Conservation (phyloP, 495 filamentous ascomycete genomes). For the Cairneyella variabilis region DNA sequence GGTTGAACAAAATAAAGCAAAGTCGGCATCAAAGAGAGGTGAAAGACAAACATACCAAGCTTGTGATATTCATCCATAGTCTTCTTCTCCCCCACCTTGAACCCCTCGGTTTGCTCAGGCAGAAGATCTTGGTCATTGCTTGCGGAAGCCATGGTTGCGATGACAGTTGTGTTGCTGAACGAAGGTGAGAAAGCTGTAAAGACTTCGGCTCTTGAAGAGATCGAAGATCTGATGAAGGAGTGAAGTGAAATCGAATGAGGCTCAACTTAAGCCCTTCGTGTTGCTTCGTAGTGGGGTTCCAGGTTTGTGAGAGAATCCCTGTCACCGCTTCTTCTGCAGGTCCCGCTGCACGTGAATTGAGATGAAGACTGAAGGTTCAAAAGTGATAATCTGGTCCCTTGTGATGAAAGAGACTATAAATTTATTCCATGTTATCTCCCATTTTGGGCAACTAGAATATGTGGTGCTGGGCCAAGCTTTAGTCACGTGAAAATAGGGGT, state of each 20-base stretch:
- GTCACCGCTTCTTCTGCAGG: constrained; percentile 5
- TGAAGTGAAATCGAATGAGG: background rate
- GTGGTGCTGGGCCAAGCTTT: too few relatives aligned
- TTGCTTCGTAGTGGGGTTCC: constrained; percentile 6
- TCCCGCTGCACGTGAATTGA: background rate
- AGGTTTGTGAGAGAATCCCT: constrained; percentile 1
- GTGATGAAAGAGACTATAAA: too few relatives aligned
- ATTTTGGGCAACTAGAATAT: too few relatives aligned
- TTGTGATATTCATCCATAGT: constrained; percentile 86
- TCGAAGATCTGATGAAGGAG: background rate
- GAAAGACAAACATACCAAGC: constrained; percentile 62
- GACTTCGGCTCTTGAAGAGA: background rate
- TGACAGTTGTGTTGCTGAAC: constrained; percentile 4
- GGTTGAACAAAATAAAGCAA: background rate
- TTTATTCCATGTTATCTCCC: too few relatives aligned
- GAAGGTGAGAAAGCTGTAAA: background rate
- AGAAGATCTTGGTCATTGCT: constrained; percentile 74
- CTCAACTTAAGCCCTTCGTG: background rate
- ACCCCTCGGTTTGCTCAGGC: constrained; percentile 85
- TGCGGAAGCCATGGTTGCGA: constrained; percentile 60
- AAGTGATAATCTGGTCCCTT: too few relatives aligned
- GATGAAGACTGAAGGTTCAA: background rate
- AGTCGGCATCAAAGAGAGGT: background rate
- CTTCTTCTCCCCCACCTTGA: constrained; percentile 98
- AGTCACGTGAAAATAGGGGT: too few relatives aligned